phyloP scores from a whole-genome alignment of 1,284 basidiomycete species.

The Volvariella surrecta region DNA sequence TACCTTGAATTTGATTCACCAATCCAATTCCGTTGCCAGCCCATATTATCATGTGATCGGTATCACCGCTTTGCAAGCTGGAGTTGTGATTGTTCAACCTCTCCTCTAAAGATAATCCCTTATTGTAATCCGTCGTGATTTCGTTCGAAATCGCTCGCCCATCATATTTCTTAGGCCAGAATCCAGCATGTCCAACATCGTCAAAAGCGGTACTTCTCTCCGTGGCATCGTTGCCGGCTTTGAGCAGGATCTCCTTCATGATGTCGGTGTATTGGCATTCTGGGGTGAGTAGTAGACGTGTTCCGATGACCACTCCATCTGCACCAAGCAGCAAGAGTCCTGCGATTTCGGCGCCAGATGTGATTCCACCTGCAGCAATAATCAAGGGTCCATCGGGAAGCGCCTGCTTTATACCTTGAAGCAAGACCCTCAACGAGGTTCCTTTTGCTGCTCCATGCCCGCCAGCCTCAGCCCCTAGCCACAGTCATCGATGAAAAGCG shows the following conservation, averaged over 20 bases:
- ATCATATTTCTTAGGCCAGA: slow-evolving; percentile 45
- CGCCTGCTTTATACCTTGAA: slow-evolving; percentile 34
- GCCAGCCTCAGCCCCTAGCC: slow-evolving; percentile 49
- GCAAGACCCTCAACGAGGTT: slow-evolving; percentile 40
- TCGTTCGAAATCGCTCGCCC: slow-evolving; percentile 33
- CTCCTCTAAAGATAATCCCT: slow-evolving; percentile 18
- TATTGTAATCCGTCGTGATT: slow-evolving; percentile 16
- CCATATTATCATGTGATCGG: slow-evolving; percentile 21
- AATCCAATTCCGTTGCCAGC: slow-evolving; percentile 23
- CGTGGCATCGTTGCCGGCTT: slow-evolving; percentile 33
- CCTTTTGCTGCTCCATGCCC: slow-evolving; percentile 47
- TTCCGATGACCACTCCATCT: slow-evolving; percentile 44
- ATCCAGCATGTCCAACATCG: slow-evolving; percentile 29
- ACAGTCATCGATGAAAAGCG: neutral
- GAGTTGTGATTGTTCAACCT: slow-evolving; percentile 16
- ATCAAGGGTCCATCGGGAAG: slow-evolving; percentile 34
- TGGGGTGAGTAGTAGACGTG: slow-evolving; percentile 46
- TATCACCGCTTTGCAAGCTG: slow-evolving; percentile 14
- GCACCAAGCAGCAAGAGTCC: slow-evolving; percentile 45
- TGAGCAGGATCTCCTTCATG: slow-evolving; percentile 38
- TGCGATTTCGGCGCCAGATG: slow-evolving; percentile 42
- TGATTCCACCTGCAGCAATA: slow-evolving; percentile 37
- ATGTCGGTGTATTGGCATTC: slow-evolving; percentile 37
- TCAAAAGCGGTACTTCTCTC: slow-evolving; percentile 44
- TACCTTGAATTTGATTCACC: slow-evolving; percentile 14